These are phyloP conservation scores for Phellinidium pouzarii DNA, from an alignment of 1,284 basidiomycete species.

Conservation along the genomic window DNA sequence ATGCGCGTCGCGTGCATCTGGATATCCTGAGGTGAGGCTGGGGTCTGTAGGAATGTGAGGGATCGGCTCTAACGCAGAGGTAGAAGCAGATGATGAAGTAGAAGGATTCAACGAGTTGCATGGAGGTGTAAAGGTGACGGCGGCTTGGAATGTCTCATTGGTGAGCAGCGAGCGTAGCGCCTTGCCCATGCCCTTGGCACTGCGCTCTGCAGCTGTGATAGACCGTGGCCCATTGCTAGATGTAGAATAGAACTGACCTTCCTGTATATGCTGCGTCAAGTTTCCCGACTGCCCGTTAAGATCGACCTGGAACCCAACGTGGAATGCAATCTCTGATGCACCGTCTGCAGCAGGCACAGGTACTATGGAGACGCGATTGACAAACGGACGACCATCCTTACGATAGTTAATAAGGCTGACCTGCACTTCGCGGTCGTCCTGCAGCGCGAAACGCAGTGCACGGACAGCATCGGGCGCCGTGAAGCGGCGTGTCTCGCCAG, in stretches of 20 bases:
- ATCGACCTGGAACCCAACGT: conserved; percentile 92
- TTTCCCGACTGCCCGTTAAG: conserved; percentile 81
- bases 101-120: conserved; percentile 16
- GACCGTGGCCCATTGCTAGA: conserved; percentile 40
- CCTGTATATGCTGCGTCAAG: conserved; percentile 69
- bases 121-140: conserved; percentile 30
- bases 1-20: conserved; percentile 28
- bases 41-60: conserved; percentile 24
- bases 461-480: conserved; percentile 67
- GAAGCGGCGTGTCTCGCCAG: conserved; percentile 60
- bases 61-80: conserved; percentile 19
- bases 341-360: conserved; percentile 66
- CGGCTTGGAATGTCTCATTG: conserved; percentile 33
- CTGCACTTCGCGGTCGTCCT: conserved; percentile 81
- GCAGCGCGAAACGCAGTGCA: conserved; percentile 59
- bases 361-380: conserved; percentile 82
- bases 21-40: conserved; percentile 21
- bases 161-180: conserved; percentile 36
- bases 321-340: conserved; percentile 63
- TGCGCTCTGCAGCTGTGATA: conserved; percentile 12
- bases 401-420: conserved; percentile 83
- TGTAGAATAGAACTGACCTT: conserved; percentile 59
- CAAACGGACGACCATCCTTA: conserved; percentile 80
- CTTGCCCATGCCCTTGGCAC: conserved; percentile 35
- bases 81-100: not conserved